A percentile compares a stretch with the other conserved stretches of the same genome.
Conservation (phyloP, 495 filamentous ascomycete genomes). For the Talaromyces ruber region DNA sequence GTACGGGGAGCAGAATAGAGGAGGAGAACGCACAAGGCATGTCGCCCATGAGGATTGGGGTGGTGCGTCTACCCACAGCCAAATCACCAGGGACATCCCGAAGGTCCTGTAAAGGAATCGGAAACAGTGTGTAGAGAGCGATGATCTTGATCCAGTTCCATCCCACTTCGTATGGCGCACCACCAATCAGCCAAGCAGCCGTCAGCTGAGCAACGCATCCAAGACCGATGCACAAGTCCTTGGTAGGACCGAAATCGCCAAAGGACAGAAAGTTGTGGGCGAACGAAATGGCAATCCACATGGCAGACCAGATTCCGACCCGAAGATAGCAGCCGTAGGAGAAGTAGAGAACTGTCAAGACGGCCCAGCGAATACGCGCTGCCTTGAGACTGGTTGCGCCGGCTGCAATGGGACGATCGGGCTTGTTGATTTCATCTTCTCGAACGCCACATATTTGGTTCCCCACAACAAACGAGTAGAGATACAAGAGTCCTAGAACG, state of each 20-base stretch:
- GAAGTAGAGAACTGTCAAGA: slow-evolving; percentile 1
- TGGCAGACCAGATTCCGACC: slow-evolving; percentile 3
- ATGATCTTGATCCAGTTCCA: slow-evolving; percentile 8
- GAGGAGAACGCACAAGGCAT: background rate
- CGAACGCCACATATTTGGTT: slow-evolving; percentile 4
- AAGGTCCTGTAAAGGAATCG: slow-evolving; percentile 4
- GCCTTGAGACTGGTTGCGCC: background rate
- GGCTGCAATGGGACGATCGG: slow-evolving; percentile 5
- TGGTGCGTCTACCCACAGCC: slow-evolving; percentile 5
- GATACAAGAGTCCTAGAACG: background rate
- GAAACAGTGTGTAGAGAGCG: background rate
- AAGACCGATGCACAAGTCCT: slow-evolving; percentile 5
- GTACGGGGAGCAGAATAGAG: background rate
- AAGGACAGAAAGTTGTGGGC: slow-evolving; percentile 4
- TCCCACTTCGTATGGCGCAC: slow-evolving; percentile 4
- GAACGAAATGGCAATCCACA: slow-evolving; percentile 5
- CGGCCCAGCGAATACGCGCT: slow-evolving; percentile 1
- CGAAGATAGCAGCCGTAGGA: background rate
- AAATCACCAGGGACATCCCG: slow-evolving; percentile 4
- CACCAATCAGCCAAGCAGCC: slow-evolving; percentile 4
- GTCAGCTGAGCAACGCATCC: slow-evolving; percentile 4
- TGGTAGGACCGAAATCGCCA: slow-evolving; percentile 6
- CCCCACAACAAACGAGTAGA: slow-evolving; percentile 3
- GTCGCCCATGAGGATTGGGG: slow-evolving; percentile 3
- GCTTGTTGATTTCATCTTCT: slow-evolving; percentile 5